Base-by-base conservation (phyloP, 1,284 basidiomycete genomes). In the Cutaneotrichosporon cutaneum region DNA sequence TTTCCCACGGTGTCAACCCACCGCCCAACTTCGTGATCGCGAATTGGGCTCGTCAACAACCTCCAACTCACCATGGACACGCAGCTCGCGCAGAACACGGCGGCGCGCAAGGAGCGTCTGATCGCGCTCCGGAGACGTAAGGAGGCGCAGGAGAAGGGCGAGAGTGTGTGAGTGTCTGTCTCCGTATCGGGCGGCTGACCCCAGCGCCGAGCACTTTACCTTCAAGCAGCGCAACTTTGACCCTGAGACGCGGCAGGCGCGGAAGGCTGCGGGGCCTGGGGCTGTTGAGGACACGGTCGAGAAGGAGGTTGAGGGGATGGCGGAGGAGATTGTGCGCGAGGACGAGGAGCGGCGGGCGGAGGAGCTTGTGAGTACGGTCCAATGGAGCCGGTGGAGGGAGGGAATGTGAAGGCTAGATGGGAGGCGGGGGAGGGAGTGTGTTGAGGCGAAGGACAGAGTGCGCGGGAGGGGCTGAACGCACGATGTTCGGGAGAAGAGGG, bases 271-370 rank as follows among this genome's bases (percentile, higher is more conserved):
- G 65, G 82, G 30, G 30, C 30, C 81, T 11, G 85, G 85, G 52
- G n/a, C n/a, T n/a, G n/a, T n/a, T n/a, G 84, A 86, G 72, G 85
- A 89, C 68, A 97, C 94, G 0, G 87, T 98, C 6, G 94, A 98
- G 81, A 88, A 87, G 70, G 83, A 88, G 61, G 87, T 96, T 0
- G 85, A 88, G 56, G 93, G 92, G 0, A 78, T 97, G 60, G 90
- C 92, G 13, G 88, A 94, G 74, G 80, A 82, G 66, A 92, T 95
- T 68, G 87, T 96, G 58, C 82, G 83, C 26, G 90, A 94, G 75
- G 94, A 97, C 73, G 90, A 93, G 74, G 85, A 86, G 69, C 86
- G 86, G 65, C 82, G 92, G 69, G 85, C 85, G 1, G 90, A 96
- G 78, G 94, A 98, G 70, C 82, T 98, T 67, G 93, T 93, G 73